Percentiles rank a stretch among this genome's conserved stretches.
Conservation (phyloP, 257 asterid species). For the Rehmannia glutinosa region DNA sequence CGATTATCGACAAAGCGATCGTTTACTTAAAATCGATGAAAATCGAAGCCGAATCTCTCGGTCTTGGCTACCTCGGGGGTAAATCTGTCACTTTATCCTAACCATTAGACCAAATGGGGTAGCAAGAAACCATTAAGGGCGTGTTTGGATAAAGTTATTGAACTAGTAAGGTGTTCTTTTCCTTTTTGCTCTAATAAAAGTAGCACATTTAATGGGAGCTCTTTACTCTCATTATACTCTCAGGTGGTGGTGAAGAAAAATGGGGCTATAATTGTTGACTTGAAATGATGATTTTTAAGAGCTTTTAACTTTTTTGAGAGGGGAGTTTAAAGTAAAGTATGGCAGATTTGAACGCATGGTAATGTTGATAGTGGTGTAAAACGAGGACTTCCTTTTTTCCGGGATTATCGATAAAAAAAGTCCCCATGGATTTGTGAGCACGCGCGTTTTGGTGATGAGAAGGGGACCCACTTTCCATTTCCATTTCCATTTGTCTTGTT, state of each 20-base stretch:
- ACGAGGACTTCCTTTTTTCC: slow-evolving; percentile 27
- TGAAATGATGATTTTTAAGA: slow-evolving; percentile 42
- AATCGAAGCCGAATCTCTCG: slow-evolving; percentile 48
- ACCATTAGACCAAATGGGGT: slow-evolving; percentile 1
- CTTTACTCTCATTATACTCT: slow-evolving; percentile 16
- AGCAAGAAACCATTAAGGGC: slow-evolving; percentile 22
- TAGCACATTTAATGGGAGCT: slow-evolving; percentile 19
- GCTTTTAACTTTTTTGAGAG: slow-evolving; percentile 21
- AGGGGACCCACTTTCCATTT: slow-evolving; percentile 52
- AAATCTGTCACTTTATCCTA: background rate
- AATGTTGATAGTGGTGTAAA: slow-evolving; percentile 26
- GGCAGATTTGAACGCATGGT: slow-evolving; percentile 46
- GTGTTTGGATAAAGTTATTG: slow-evolving; percentile 27
- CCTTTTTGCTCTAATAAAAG: slow-evolving; percentile 24
- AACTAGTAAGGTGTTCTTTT: slow-evolving; percentile 20
- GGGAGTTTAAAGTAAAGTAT: slow-evolving; percentile 33
- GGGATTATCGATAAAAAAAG: slow-evolving; percentile 31
- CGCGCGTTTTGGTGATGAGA: slow-evolving; percentile 51
- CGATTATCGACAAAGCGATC: slow-evolving; percentile 65
- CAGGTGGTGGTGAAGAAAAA: slow-evolving; percentile 28
- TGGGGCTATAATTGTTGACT: slow-evolving; percentile 39
- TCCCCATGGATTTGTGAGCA: slow-evolving; percentile 62
- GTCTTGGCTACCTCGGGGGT: slow-evolving; percentile 17
- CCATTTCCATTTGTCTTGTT: slow-evolving; percentile 16
- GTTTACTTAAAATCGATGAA: slow-evolving; percentile 55